These are phyloP conservation scores for Leccinum obscurum DNA, from an alignment of 768 basidiomycete species.

Conservation along the genomic window DNA sequence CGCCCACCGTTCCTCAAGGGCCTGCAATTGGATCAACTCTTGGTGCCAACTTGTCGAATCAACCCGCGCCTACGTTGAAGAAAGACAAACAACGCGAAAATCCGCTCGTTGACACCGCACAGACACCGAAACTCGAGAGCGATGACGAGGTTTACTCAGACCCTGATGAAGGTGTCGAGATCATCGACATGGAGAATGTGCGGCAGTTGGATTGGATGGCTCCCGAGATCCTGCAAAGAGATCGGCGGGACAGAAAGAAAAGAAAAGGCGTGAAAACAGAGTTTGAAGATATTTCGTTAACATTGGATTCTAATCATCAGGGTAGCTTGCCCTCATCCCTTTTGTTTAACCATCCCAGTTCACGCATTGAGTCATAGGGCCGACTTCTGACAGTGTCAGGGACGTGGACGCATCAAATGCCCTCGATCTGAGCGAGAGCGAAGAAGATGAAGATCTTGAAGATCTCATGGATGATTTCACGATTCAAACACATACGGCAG, in stretches of 20 bases:
- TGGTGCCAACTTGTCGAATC: slow-evolving; percentile 51
- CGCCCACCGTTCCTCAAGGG: slow-evolving; percentile 47
- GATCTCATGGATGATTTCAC: slow-evolving; percentile 74
- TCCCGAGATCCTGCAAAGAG: slow-evolving; percentile 67
- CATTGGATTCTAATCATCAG: slow-evolving; percentile 31
- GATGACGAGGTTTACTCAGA: slow-evolving; percentile 81
- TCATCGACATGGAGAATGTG: slow-evolving; percentile 80
- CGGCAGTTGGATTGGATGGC: slow-evolving; percentile 87
- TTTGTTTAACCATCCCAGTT: background rate
- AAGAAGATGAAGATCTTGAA: slow-evolving; percentile 79
- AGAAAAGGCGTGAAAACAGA: slow-evolving; percentile 42
- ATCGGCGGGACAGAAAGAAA: slow-evolving; percentile 38
- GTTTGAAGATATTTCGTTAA: slow-evolving; percentile 41
- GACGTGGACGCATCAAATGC: slow-evolving; percentile 57
- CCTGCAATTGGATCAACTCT: slow-evolving; percentile 37
- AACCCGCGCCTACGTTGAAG: slow-evolving; percentile 51
- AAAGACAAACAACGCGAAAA: slow-evolving; percentile 40
- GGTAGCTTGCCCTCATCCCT: slow-evolving; percentile 28
- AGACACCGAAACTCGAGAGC: slow-evolving; percentile 37
- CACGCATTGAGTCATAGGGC: slow-evolving; percentile 8
- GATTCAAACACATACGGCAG: slow-evolving; percentile 36
- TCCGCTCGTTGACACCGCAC: slow-evolving; percentile 21
- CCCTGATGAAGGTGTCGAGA: slow-evolving; percentile 84
- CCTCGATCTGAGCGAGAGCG: slow-evolving; percentile 70
- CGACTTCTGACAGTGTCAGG: background rate